phyloP scores from a whole-genome alignment of 75 land plant species.

The Selaginella tamariscina region DNA sequence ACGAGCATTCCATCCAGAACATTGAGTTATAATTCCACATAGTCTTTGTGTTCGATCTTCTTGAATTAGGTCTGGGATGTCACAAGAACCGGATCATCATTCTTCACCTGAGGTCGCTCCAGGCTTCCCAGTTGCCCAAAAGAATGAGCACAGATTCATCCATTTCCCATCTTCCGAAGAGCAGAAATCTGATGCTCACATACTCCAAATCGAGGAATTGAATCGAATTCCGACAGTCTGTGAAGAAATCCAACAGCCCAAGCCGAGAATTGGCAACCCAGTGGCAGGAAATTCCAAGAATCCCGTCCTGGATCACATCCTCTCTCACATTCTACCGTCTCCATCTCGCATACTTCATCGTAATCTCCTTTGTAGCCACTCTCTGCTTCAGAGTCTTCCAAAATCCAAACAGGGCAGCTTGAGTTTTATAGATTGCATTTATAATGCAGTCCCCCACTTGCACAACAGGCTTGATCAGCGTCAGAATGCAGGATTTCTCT shows the following conservation, averaged over 20 bases:
- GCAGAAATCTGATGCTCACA: too few relatives aligned
- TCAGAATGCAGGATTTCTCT: background rate
- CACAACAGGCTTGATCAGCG: slow-evolving; percentile 4
- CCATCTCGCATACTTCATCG: slow-evolving; percentile 1
- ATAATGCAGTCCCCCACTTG: background rate
- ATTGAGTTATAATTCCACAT: background rate
- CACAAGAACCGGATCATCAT: background rate
- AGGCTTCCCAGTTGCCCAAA: background rate
- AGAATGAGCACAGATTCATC: background rate
- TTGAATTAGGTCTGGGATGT: background rate
- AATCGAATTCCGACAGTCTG: background rate
- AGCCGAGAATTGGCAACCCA: background rate
- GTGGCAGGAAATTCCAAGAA: background rate
- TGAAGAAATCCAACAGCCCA: background rate
- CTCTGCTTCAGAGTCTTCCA: background rate
- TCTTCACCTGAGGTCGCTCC: background rate
- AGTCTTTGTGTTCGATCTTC: background rate
- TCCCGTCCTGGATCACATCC: background rate
- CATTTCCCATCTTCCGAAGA: background rate
- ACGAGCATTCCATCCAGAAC: background rate
- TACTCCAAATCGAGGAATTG: too few relatives aligned
- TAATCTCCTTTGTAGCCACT: background rate
- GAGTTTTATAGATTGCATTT: slow-evolving; percentile 10
- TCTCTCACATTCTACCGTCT: slow-evolving; percentile 9
- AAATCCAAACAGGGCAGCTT: background rate